Base-by-base conservation (phyloP, 495 filamentous ascomycete species). In the Apodospora peruviana region DNA sequence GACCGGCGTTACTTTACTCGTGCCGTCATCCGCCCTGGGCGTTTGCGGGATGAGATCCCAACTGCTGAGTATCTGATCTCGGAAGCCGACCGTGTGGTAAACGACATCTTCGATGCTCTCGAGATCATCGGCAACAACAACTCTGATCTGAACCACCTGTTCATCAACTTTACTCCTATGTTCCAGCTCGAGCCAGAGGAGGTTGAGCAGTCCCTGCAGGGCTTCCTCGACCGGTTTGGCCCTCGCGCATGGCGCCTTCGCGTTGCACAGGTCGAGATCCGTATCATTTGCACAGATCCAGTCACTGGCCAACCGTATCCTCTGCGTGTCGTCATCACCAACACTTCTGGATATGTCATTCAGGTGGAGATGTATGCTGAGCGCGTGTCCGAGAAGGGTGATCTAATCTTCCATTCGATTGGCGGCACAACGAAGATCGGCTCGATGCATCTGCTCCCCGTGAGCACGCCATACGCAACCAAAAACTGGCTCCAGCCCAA, bases 51-150 rank as follows among this genome's bases (percentile, higher is more conserved):
- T 57, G 91, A 98, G 61, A 96, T 98, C 49, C 91, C 93, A 32
- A 96, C 90, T 11, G 90, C 89, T 4, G 93, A 98, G 70, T 98
- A 98, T 69, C 79, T 98, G 50, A 96, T 95, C 59, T 96, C 91
- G 7, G 93, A 98, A 72, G 87, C 94, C 48, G 91, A 98, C 62
- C 83, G 93, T 24, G 75, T 98, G 47, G 90, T 97, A 79, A 96
- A 88, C 69, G 93, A 98, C 62, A 97, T 98, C 64, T 78, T 98
- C 40, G 93, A 97, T 68, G 94, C 93, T 16, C 72, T 98, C 47
- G 93, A 98, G 79, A 94, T 98, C 58, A 91, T 96, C 59, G 94
- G 94, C 49, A 95, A 94, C 79, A 97, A 95, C 79, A 91, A 95
- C 77, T 96, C 93, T 40, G 93, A 98, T 77, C 77, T 98, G 59